Conservation (phyloP, 306 rosid species). For the Ceratonia siliqua region DNA sequence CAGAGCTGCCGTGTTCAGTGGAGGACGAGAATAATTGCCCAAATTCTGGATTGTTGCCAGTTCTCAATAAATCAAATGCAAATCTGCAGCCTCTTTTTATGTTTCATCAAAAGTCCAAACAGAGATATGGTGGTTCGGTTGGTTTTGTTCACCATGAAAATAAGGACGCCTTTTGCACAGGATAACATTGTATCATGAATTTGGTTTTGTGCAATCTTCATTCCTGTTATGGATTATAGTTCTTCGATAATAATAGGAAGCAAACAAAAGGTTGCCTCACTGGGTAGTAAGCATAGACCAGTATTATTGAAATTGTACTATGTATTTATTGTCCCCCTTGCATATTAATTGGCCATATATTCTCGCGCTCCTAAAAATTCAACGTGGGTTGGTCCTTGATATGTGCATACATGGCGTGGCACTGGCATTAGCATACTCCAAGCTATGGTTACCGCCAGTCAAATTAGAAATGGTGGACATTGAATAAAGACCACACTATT, state of each 20-base stretch:
- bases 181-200: neutral
- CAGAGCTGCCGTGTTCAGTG: conserved; percentile 23
- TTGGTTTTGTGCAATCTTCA: conserved; percentile 25
- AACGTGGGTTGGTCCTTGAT: conserved; percentile 30
- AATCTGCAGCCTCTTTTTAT: conserved; percentile 21
- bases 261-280: conserved; percentile 16
- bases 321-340: conserved; percentile 26
- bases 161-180: conserved; percentile 4
- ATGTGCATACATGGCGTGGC: conserved; percentile 3
- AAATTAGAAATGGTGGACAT: conserved; percentile 28
- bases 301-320: conserved; percentile 26
- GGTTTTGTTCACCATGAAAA: conserved; percentile 44
- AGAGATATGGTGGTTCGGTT: conserved; percentile 22
- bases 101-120: conserved; percentile 22
- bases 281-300: conserved; percentile 10
- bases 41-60: conserved; percentile 11
- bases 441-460: neutral
- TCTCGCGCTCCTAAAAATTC: conserved; percentile 43
- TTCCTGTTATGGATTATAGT: neutral
- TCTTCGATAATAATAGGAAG: neutral
- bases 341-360: conserved; percentile 21
- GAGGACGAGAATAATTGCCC: too few relatives aligned
- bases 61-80: conserved; percentile 23
- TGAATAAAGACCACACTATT: conserved; percentile 23
- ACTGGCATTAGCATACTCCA: neutral